A percentile compares a stretch with the other conserved stretches of the same genome.
These are phyloP conservation scores for Paramecium primaurelia DNA, from an alignment of 73 alveolate genomes.

Conservation along the genomic window DNA sequence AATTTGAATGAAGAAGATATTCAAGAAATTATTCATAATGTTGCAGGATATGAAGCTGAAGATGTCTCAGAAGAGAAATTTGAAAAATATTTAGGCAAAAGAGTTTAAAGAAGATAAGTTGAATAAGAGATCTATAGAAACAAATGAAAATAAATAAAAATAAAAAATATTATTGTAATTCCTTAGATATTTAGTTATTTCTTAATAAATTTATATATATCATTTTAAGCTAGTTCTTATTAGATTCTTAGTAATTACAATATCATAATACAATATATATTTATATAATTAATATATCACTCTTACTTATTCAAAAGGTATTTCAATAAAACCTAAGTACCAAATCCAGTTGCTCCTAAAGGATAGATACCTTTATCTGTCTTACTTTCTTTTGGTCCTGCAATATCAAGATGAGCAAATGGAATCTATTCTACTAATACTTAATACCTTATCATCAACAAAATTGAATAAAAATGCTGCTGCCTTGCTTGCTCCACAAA, in stretches of 20 bases:
- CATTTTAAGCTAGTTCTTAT: too few relatives aligned
- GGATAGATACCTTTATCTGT: constrained; percentile 56
- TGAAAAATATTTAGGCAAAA: constrained; percentile 42
- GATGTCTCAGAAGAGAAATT: constrained; percentile 27
- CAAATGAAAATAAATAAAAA: constrained; percentile 29
- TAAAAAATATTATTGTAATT: not conserved
- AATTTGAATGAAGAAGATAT: constrained; percentile 2
- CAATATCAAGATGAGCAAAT: constrained; percentile 94
- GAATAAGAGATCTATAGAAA: constrained; percentile 13
- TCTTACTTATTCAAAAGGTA: not conserved
- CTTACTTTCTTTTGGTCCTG: constrained; percentile 82
- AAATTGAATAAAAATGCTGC: constrained; percentile 84
- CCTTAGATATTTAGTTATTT: not conserved
- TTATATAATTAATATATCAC: not conserved
- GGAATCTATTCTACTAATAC: constrained; percentile 45
- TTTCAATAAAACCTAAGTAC: constrained; percentile 63
- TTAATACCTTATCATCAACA: constrained; percentile 66
- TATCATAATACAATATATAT: not conserved
- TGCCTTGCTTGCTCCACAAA: constrained; percentile 81
- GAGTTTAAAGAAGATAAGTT: constrained; percentile 26
- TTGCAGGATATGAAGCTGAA: constrained; percentile 37
- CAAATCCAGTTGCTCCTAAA: constrained; percentile 78
- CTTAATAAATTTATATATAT: too few relatives aligned
- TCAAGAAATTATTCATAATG: constrained; percentile 7
- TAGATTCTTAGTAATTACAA: too few relatives aligned